A percentile compares a stretch with the other conserved stretches of the same genome.
Conservation (phyloP, 163 green algal genomes). For the Scenedesmus sp. region DNA sequence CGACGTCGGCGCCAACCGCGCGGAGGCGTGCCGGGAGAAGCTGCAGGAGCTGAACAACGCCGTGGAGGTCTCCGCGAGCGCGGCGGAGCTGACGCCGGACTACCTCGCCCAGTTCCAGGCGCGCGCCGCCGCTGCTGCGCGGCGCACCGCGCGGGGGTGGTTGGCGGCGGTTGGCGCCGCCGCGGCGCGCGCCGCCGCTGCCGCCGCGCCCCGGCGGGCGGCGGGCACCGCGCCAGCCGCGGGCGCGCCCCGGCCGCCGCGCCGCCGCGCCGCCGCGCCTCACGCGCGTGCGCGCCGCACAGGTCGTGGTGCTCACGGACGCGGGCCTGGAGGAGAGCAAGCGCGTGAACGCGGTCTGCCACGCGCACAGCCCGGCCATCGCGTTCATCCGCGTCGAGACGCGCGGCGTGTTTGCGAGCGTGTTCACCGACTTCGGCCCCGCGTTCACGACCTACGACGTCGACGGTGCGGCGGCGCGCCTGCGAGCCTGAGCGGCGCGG, state of each 20-base stretch:
- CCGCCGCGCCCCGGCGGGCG: too few relatives aligned
- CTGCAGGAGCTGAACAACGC: slow-evolving; percentile 97
- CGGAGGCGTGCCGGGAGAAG: slow-evolving; percentile 86
- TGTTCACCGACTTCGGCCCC: slow-evolving; percentile 98
- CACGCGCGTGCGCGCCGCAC: background rate
- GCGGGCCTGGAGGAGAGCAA: slow-evolving; percentile 69
- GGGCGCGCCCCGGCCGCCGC: background rate
- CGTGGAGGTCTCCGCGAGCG: slow-evolving; percentile 76
- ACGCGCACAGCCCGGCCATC: slow-evolving; percentile 64
- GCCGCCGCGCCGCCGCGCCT: background rate
- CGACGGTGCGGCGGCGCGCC: slow-evolving; percentile 89
- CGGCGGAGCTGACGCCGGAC: slow-evolving; percentile 64
- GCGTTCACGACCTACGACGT: slow-evolving; percentile 88
- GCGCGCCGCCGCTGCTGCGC: background rate
- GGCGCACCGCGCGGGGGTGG: too few relatives aligned
- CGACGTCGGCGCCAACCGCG: slow-evolving; percentile 91
- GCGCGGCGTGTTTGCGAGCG: slow-evolving; percentile 90
- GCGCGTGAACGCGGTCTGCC: slow-evolving; percentile 85
- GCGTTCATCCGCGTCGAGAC: slow-evolving; percentile 91
- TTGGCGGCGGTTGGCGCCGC: background rate
- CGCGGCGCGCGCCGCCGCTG: too few relatives aligned
- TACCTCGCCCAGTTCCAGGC: slow-evolving; percentile 87
- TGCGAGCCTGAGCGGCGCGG: too few relatives aligned
- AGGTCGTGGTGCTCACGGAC: slow-evolving; percentile 89
- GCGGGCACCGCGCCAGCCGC: background rate